Base-by-base conservation (phyloP, 164 flowering plant genomes). In the Pachysandra terminalis region DNA sequence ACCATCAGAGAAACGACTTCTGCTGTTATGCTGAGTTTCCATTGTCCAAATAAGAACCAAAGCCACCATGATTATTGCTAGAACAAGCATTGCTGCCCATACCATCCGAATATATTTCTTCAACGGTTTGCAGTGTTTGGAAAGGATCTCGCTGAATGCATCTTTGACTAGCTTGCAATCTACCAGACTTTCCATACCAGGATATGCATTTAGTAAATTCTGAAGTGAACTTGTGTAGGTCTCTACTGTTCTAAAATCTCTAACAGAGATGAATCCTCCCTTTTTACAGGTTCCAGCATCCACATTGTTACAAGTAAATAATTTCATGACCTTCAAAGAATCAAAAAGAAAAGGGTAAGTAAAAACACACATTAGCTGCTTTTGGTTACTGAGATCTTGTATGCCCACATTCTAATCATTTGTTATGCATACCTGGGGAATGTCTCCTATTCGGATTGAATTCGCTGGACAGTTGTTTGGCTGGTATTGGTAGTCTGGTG, bases 181-280 rank as follows among this genome's bases (percentile, higher is more conserved):
- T 24, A 86, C 80, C 0, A 94, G 81, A 73, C 74, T 78, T 71
- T 91, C 87, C 86, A 90, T 82, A 0, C 78, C 84, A 0, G 97
- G 98, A 63, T 86, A 85, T 0, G 80, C 86, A 63, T 90, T 73
- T 7, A 94, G 76, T 7, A 91, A 71, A 41, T 61, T 76, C 61
- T 91, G 96, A 53, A 91, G 71, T 16, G 97, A 86, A 26, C 65
- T 78, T 41, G 93, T 77, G 82, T 84, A 90, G 19, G 82, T 79
- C 65, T 84, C 80, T 17, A 87, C 81, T 17, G 56, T 71, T 35
- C 64, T 73, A 54, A 65, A 81, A 16, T 66, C 70, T 5, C 41
- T 68, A 8, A 62, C 26, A 9, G 91, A 72, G 41, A 86, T 75
- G 66, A 72, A 67, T 23, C 74, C 59, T 65, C 83, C 89, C 37